Base-by-base conservation (phyloP, 2,329 filamentous ascomycete genomes). In the Microcyclospora tardicrescens region DNA sequence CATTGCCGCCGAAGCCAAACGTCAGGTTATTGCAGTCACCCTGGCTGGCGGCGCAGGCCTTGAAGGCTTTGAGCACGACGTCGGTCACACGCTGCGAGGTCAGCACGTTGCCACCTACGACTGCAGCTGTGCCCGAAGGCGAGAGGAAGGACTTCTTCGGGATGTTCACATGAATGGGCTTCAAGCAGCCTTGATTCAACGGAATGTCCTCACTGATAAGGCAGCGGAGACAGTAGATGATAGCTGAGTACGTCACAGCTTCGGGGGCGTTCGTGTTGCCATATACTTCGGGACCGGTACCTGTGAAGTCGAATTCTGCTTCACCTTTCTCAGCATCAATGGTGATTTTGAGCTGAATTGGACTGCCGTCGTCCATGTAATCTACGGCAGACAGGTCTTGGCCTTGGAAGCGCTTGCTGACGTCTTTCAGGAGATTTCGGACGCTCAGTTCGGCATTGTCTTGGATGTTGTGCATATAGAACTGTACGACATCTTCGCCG, bases 11-110 rank as follows among this genome's bases (percentile, higher is more conserved):
- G 51, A 84, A 84, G 44, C 82, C 84, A 53, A 91, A 91, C 0
- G 84, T 89, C 5, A 91, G 69, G 57, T 89, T 89, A 61, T 91
- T 91, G 59, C 78, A 83, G 60, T 83, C 81, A 35, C 84, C 84
- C 54, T 91, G 84, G 14, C 69, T 76, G 28, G 84, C 84, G 5
- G 83, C 83, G 49, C 81, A 85, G 8, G 84, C 84, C 42, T 72
- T 67, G 67, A 91, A 91, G 1, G 83, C 83, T 49, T 78, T 80
- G 43, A 93, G 70, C 4, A 93, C 80, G 24, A 89, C 82, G 53
- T 93, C 84, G 2, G 83, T 89, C 15, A 93, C 77, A 35, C 84
- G 75, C 57, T 91, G 84, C 15, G 61, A 67, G 0, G 84, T 91
- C 8, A 89, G 68, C 1, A 87, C 83, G 54, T 89, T 91, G 39